Evolutionary conservation across 2,329 filamentous ascomycete genomes (phyloP).

Genomic region (Lithohypha guttulata): DNA sequence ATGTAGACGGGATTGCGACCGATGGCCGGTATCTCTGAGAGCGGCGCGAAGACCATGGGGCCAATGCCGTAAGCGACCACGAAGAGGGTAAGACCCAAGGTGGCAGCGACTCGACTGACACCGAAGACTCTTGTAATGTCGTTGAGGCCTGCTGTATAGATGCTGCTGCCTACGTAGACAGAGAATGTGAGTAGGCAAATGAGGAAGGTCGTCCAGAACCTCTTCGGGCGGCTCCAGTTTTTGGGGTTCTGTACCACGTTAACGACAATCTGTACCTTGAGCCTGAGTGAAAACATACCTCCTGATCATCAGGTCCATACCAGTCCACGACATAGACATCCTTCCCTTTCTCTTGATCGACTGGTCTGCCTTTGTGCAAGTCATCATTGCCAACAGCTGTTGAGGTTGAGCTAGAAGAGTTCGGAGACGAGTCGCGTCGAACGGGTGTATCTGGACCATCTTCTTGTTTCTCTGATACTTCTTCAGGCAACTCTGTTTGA

Average conservation of each 20-base stretch:
- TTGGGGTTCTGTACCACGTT: constrained; percentile 33
- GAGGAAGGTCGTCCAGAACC: constrained; percentile 35
- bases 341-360: constrained; percentile 43
- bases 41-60: constrained; percentile 35
- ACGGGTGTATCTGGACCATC: no score
- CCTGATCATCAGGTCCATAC: constrained; percentile 27
- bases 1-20: constrained; percentile 42
- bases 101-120: constrained; percentile 36
- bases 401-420: background rate
- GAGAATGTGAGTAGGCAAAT: constrained; percentile 41
- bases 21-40: constrained; percentile 41
- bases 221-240: constrained; percentile 38
- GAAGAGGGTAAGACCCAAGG: constrained; percentile 41
- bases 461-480: background rate
- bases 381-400: constrained; percentile 4
- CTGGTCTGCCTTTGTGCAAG: background rate
- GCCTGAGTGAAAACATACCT: no score
- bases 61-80: constrained; percentile 38
- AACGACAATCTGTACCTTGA: no score
- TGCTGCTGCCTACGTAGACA: constrained; percentile 42
- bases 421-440: background rate
- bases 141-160: constrained; percentile 38
- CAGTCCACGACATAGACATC: constrained; percentile 42
- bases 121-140: constrained; percentile 35
- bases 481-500: background rate